These are phyloP conservation scores for Boletus pseudopeckii DNA, from an alignment of 768 basidiomycete genomes.

Conservation along the genomic window DNA sequence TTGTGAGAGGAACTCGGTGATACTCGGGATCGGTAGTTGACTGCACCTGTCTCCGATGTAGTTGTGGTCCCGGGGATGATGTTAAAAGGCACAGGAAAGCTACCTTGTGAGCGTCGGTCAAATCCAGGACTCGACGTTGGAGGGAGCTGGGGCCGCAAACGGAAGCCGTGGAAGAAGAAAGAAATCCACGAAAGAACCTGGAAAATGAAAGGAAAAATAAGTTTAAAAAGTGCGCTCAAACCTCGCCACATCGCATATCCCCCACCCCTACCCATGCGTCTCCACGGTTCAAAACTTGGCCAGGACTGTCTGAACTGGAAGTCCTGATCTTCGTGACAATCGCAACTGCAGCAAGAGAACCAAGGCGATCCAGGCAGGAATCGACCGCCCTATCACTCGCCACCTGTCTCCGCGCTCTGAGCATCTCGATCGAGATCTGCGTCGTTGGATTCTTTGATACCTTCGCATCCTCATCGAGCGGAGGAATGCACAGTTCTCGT, in stretches of 20 bases:
- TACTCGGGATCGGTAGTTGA: neutral
- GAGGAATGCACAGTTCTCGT: conserved; percentile 1
- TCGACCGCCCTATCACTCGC: neutral
- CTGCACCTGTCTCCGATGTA: neutral
- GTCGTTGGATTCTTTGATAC: neutral
- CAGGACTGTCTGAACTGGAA: neutral
- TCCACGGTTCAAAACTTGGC: neutral
- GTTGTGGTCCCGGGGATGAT: no score
- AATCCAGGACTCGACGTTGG: neutral
- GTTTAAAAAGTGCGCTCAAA: neutral
- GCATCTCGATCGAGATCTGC: conserved; percentile 9
- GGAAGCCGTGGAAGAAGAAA: neutral
- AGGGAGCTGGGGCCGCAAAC: neutral
- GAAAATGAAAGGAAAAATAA: neutral
- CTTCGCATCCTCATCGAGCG: conserved; percentile 1
- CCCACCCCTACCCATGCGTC: no score
- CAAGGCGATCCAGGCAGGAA: neutral
- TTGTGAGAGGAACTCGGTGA: neutral
- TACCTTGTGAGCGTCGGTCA: neutral
- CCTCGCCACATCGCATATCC: neutral
- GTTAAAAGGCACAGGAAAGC: neutral
- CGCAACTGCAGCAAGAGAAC: neutral
- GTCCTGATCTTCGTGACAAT: neutral
- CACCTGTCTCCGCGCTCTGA: conserved; percentile 2
- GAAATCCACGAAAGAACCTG: neutral